A percentile compares a stretch with the other conserved stretches of the same genome.
Conservation (phyloP, 2,329 filamentous ascomycete species). For the Diaporthe destruens region DNA sequence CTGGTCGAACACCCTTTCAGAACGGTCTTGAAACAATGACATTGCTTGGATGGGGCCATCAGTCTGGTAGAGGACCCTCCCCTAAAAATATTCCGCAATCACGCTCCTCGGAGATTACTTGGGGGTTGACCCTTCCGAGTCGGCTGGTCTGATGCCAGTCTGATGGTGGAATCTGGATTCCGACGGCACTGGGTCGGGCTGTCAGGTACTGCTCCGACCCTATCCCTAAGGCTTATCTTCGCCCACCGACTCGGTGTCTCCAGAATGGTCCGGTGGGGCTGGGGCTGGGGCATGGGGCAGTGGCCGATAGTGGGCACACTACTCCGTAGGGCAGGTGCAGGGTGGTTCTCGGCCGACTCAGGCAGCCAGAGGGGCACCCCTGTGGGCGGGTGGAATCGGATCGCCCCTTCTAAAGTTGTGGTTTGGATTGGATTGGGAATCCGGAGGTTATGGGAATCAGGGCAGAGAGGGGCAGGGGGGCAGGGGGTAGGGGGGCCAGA, state of each 20-base stretch:
- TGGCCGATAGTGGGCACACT: slow-evolving; percentile 22
- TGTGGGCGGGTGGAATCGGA: slow-evolving; percentile 17
- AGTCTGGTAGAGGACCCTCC: neutral
- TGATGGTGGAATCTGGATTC: neutral
- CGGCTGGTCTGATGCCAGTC: neutral
- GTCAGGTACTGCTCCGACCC: neutral
- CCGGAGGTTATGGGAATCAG: slow-evolving; percentile 25
- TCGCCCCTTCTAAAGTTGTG: slow-evolving; percentile 26
- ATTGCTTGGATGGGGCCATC: neutral
- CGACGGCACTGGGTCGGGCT: neutral
- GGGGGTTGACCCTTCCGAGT: slow-evolving; percentile 15
- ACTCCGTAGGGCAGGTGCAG: slow-evolving; percentile 26
- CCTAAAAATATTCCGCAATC: slow-evolving; percentile 28
- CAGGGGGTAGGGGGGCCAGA: neutral
- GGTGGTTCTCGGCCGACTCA: slow-evolving; percentile 27
- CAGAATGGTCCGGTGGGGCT: slow-evolving; percentile 5
- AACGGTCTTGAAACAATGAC: slow-evolving; percentile 30
- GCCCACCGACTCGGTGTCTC: slow-evolving; percentile 1
- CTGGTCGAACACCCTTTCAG: neutral
- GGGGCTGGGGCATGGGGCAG: neutral
- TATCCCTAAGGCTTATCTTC: slow-evolving; percentile 16
- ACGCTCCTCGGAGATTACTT: slow-evolving; percentile 21
- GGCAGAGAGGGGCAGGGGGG: slow-evolving; percentile 6
- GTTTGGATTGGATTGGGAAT: neutral
- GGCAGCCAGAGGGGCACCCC: slow-evolving; percentile 15